Percentiles rank a stretch among this genome's conserved stretches.
These are phyloP conservation scores for Hirsutella minnesotensis DNA, from an alignment of 2,329 filamentous ascomycete species.

Conservation along the genomic window DNA sequence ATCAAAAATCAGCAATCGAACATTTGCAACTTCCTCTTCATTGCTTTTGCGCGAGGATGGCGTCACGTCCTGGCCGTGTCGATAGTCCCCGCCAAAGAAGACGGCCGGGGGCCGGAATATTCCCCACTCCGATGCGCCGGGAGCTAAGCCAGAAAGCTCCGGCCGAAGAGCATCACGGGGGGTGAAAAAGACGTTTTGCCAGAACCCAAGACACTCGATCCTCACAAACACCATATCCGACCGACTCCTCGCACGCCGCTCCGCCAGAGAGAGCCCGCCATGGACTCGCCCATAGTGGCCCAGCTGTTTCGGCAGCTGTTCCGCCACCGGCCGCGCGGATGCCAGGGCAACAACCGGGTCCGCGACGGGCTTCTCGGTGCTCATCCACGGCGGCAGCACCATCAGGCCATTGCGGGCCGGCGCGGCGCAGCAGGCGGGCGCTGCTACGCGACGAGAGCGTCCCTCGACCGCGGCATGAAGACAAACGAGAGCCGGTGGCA, in stretches of 20 bases:
- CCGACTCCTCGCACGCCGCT: constrained; percentile 9
- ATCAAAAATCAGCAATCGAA: too few relatives aligned
- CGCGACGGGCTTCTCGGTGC: not conserved
- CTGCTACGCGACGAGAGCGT: constrained; percentile 16
- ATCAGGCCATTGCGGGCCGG: not conserved
- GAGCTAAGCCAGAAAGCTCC: too few relatives aligned
- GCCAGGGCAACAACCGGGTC: constrained; percentile 12
- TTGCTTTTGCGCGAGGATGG: too few relatives aligned
- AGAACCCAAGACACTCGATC: too few relatives aligned
- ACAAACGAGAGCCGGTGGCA: constrained; percentile 68
- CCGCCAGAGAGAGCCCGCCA: constrained; percentile 24
- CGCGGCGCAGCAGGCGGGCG: constrained; percentile 6
- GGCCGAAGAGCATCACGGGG: too few relatives aligned
- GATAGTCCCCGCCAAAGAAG: too few relatives aligned
- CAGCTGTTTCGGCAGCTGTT: constrained; percentile 81
- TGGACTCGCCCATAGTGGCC: constrained; percentile 73
- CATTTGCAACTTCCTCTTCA: too few relatives aligned
- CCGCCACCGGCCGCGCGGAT: constrained; percentile 39
- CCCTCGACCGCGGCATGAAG: constrained; percentile 27
- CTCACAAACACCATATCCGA: too few relatives aligned
- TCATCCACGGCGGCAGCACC: not conserved
- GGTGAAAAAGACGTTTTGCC: too few relatives aligned
- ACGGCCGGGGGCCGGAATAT: not conserved
- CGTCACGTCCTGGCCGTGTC: too few relatives aligned
- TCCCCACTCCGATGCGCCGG: not conserved